Base-by-base conservation (phyloP, 352 stramenopile species). In the Hyaloperonospora arabidopsidis region DNA sequence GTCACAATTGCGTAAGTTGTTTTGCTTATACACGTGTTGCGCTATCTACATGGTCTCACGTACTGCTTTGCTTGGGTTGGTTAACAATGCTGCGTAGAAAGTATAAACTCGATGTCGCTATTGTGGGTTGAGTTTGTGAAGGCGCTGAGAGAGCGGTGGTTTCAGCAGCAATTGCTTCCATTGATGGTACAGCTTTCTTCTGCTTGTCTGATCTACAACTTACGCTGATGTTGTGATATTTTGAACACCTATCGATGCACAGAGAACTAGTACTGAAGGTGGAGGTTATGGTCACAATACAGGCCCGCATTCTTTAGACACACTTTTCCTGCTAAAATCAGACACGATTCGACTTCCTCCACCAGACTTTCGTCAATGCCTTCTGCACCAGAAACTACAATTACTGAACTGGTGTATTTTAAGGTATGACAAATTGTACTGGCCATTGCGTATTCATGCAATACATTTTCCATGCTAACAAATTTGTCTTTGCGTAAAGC, bases 101-200 rank as follows among this genome's bases (percentile, higher is more conserved):
- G 78, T 0, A 66, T 93, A 13, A 84, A 85, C 44, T 76, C 74
- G 2, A 88, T 90, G 77, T 83, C 74, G 3, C 57, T 88, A 18
- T 47, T 93, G 34, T 93, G 82, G 82, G 78, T 90, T 15, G 79
- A 93, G 55, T 90, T 93, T 67, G 79, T 93, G 22, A 89, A 87
- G 50, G 63, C 63, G 1, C 49, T 93, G 23, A 67, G 82, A 29
- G 77, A 93, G 39, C 63, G 74, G 36, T 90, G 76, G 76, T 85
- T 75, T 34, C 65, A 83, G 45, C 73, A 85, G 21, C 68, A 67
- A 25, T 50, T 90, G 17, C 72, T 93, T 36, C 79, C 82, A 12
- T 77, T 78, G n/a, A 79, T 89, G 70, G 81, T 92, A 57, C 22
- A 65, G 44, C 38, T 8, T 38, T 14, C 22, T 39, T 22, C 22